Percentiles rank a stretch among this genome's conserved stretches.
phyloP scores from a whole-genome alignment of 228 moss, liverwort and hornwort species.

The Sphagnum magellanicum region DNA sequence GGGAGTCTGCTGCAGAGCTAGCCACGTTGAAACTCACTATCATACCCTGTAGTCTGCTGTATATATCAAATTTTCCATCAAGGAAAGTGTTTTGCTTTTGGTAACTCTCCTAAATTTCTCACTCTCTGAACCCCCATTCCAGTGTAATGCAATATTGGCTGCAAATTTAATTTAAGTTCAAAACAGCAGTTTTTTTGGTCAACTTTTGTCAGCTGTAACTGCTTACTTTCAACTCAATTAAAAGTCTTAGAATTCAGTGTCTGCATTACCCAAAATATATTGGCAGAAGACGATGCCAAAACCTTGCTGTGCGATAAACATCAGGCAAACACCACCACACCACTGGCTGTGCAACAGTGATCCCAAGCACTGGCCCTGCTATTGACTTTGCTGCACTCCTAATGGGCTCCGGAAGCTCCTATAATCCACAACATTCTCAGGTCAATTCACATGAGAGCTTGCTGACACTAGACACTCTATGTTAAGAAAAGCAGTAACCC shows the following conservation, averaged over 20 bases:
- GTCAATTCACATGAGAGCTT: background rate
- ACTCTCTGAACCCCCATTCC: no score
- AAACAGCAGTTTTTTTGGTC: no score
- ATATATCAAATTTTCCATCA: no score
- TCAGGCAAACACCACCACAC: conserved; percentile 77
- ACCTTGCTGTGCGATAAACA: conserved; percentile 74
- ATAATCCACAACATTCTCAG: conserved; percentile 1
- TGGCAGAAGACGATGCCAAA: conserved; percentile 94
- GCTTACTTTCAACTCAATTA: background rate
- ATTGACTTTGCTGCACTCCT: conserved; percentile 36
- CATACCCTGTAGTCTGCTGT: no score
- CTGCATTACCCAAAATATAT: conserved; percentile 72
- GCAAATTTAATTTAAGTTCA: no score
- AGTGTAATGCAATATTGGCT: no score
- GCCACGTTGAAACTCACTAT: no score
- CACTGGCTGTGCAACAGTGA: conserved; percentile 74
- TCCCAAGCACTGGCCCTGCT: conserved; percentile 62
- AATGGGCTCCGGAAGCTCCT: conserved; percentile 34
- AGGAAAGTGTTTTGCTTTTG: no score
- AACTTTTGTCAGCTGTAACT: no score
- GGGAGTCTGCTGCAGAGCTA: no score
- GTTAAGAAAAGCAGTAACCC: background rate
- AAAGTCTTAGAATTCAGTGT: background rate
- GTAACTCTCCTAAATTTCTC: no score
- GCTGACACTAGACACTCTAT: background rate